These are phyloP conservation scores for Plasmodium coatneyi DNA, from an alignment of 169 alveolate genomes.

Conservation along the genomic window DNA sequence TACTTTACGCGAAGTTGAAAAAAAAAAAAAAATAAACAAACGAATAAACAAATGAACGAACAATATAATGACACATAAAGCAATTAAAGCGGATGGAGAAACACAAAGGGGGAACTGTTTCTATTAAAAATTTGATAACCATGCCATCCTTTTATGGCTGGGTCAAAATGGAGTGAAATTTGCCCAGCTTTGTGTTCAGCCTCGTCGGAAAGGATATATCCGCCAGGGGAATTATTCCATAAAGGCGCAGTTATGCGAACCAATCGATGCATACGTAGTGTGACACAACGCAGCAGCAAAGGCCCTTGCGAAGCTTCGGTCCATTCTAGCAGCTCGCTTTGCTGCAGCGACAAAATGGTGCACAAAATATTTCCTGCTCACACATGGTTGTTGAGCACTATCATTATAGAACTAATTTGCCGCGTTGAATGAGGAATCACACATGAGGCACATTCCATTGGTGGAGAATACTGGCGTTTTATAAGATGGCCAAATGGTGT, in stretches of 20 bases:
- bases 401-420: not conserved
- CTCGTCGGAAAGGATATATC: not conserved
- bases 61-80: not conserved
- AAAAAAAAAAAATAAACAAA: not conserved
- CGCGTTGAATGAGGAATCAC: not conserved
- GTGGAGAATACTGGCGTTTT: not conserved
- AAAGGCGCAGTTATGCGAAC: not conserved
- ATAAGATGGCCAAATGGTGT: not conserved
- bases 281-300: not conserved
- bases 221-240: not conserved
- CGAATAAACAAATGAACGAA: not conserved
- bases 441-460: not conserved
- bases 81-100: not conserved
- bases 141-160: not conserved
- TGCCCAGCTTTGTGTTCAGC: not conserved
- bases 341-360: not conserved
- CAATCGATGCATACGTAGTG: not conserved
- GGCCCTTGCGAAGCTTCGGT: not conserved
- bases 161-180: not conserved
- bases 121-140: not conserved
- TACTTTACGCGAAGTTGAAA: slow-evolving; percentile 1
- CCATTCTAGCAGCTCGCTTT: not conserved
- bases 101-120: not conserved
- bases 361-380: not conserved
- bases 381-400: not conserved